phyloP scores from a whole-genome alignment of 441 rosid genomes.

The Adansonia gregorii region DNA sequence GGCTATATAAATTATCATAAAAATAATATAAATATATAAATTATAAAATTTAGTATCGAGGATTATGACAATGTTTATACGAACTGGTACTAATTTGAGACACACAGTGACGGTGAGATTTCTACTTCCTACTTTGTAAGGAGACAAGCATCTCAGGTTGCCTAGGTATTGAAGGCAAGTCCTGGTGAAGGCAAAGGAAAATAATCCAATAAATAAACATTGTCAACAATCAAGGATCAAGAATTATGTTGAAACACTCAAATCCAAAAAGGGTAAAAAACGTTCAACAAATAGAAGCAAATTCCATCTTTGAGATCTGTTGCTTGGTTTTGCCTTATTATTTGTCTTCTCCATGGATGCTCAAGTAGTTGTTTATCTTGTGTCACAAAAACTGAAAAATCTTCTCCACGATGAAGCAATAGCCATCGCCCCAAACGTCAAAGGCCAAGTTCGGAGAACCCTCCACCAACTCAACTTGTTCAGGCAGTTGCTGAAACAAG shows the following conservation, averaged over 20 bases:
- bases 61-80: too few species aligned
- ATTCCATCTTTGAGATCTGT: background rate
- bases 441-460: background rate
- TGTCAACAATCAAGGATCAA: background rate
- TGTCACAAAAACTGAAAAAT: slow-evolving; percentile 1
- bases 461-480: background rate
- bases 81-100: too few species aligned
- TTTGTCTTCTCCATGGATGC: slow-evolving; percentile 5
- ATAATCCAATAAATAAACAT: background rate
- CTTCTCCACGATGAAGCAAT: slow-evolving; percentile 2
- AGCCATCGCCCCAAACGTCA: background rate
- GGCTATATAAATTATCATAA: too few species aligned
- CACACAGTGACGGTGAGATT: too few species aligned
- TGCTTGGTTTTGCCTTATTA: background rate
- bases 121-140: background rate
- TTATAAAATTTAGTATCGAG: too few species aligned
- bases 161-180: background rate
- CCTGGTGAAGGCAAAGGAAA: background rate
- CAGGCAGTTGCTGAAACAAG: background rate
- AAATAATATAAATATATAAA: too few species aligned
- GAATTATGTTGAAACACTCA: background rate
- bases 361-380: background rate
- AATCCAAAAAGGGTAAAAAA: background rate
- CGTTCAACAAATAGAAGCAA: background rate
- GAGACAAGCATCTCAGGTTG: background rate